Conservation (phyloP, 2,329 filamentous ascomycete genomes). For the Trichoderma sp. region DNA sequence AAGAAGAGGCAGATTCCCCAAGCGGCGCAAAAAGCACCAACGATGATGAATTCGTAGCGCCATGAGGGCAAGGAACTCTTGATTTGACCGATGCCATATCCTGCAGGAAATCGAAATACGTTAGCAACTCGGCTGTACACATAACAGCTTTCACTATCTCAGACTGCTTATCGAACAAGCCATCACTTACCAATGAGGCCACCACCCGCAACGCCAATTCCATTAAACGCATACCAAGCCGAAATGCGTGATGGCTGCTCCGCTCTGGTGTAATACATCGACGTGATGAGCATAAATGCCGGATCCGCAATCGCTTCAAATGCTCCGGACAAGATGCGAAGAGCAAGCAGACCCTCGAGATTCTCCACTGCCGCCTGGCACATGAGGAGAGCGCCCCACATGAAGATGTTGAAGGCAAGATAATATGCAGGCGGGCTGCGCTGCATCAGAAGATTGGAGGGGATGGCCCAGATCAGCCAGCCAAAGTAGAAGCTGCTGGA, state of each 20-base stretch:
- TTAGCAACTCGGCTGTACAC: background rate
- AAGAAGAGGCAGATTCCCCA: slow-evolving; percentile 59
- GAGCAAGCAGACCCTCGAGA: slow-evolving; percentile 52
- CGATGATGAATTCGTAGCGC: slow-evolving; percentile 68
- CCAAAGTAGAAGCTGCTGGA: slow-evolving; percentile 38
- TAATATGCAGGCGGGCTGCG: slow-evolving; percentile 37
- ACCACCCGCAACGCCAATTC: slow-evolving; percentile 56
- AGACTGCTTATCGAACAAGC: background rate
- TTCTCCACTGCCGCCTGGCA: slow-evolving; percentile 53
- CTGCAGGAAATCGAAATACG: slow-evolving; percentile 13
- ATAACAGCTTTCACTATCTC: background rate
- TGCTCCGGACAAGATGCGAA: slow-evolving; percentile 60
- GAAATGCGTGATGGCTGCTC: slow-evolving; percentile 61
- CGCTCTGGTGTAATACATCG: slow-evolving; percentile 61
- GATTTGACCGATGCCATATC: slow-evolving; percentile 60
- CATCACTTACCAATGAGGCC: slow-evolving; percentile 38
- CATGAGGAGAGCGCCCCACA: slow-evolving; percentile 49
- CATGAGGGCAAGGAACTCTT: slow-evolving; percentile 55
- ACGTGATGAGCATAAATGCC: slow-evolving; percentile 60
- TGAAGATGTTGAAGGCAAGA: slow-evolving; percentile 48
- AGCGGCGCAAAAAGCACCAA: slow-evolving; percentile 52
- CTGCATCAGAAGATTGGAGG: slow-evolving; percentile 33
- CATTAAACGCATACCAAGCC: slow-evolving; percentile 58
- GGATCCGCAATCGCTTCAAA: slow-evolving; percentile 55
- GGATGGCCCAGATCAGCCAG: slow-evolving; percentile 38